Percentiles rank a stretch among this genome's conserved stretches.
phyloP scores from a whole-genome alignment of 192 early-diverging fungal genomes.

The Paraglomus brasilianum region DNA sequence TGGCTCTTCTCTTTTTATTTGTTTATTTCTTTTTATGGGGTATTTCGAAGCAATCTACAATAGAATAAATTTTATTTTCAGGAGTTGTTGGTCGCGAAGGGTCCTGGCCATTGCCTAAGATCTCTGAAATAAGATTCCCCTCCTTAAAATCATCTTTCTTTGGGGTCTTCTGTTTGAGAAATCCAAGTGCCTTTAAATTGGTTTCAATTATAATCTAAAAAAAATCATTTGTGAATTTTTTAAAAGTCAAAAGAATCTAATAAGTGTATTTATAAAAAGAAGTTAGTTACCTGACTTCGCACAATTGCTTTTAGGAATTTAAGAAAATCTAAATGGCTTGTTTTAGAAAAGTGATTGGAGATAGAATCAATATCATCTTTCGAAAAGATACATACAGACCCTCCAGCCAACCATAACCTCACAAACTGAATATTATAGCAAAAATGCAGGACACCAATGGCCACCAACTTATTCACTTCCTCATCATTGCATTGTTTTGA shows the following conservation, averaged over 20 bases:
- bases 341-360: slow-evolving; percentile 17
- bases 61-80: slow-evolving; percentile 6
- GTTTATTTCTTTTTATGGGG: background rate
- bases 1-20: slow-evolving; percentile 16
- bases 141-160: slow-evolving; percentile 17
- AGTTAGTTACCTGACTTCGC: slow-evolving; percentile 15
- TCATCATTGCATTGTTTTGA: slow-evolving; percentile 12
- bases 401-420: slow-evolving; percentile 10
- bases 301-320: slow-evolving; percentile 20
- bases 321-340: slow-evolving; percentile 22
- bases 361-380: slow-evolving; percentile 19
- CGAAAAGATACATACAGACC: slow-evolving; percentile 15
- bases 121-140: slow-evolving; percentile 17
- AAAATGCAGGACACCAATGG: slow-evolving; percentile 11
- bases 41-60: slow-evolving; percentile 17
- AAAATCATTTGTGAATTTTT: slow-evolving; percentile 19
- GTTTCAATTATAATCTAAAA: slow-evolving; percentile 22
- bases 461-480: slow-evolving; percentile 12
- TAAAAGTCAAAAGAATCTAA: slow-evolving; percentile 11
- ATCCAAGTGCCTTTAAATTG: slow-evolving; percentile 20
- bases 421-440: slow-evolving; percentile 21
- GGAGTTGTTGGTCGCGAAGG: slow-evolving; percentile 2
- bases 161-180: slow-evolving; percentile 9
- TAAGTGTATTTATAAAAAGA: slow-evolving; percentile 14
- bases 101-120: slow-evolving; percentile 2